Evolutionary conservation across 179 eudicot genomes (phyloP).

Genomic region (Actinidia chinensis): DNA sequence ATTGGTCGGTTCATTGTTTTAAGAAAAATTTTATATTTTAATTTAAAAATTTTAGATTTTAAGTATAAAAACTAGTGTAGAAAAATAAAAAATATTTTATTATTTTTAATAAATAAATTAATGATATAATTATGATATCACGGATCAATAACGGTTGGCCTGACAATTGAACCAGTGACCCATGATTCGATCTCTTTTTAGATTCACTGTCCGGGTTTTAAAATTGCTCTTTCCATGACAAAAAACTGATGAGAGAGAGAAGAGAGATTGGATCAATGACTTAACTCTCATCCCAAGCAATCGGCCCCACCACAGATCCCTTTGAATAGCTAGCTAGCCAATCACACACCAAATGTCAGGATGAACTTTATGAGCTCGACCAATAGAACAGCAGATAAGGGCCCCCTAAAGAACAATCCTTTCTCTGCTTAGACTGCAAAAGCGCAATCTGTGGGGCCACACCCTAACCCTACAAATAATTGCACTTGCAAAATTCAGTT

Average conservation of each 20-base stretch:
- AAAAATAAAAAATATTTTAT: no score
- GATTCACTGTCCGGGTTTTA: no score
- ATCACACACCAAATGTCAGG: conserved; percentile 27
- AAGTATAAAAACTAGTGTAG: no score
- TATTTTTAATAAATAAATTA: no score
- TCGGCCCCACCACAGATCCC: conserved; percentile 36
- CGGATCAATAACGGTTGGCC: no score
- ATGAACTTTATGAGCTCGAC: conserved; percentile 29
- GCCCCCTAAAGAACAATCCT: conserved; percentile 27
- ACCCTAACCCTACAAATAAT: conserved; percentile 22
- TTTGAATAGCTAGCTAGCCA: conserved; percentile 31
- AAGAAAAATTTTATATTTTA: no score
- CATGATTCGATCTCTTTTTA: no score
- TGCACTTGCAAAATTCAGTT: conserved; percentile 12
- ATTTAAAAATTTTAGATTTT: no score
- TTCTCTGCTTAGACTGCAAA: conserved; percentile 17
- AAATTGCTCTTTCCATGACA: no score
- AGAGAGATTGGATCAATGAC: conserved; percentile 5
- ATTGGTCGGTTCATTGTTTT: no score
- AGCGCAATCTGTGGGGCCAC: conserved; percentile 25
- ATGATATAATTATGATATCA: no score
- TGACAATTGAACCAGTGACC: no score
- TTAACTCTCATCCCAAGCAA: conserved; percentile 20
- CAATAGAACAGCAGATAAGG: conserved; percentile 49
- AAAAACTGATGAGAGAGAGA: background rate